Evolutionary conservation across 179 eudicot species (phyloP).

Genomic region (Heliamphora pulchella): DNA sequence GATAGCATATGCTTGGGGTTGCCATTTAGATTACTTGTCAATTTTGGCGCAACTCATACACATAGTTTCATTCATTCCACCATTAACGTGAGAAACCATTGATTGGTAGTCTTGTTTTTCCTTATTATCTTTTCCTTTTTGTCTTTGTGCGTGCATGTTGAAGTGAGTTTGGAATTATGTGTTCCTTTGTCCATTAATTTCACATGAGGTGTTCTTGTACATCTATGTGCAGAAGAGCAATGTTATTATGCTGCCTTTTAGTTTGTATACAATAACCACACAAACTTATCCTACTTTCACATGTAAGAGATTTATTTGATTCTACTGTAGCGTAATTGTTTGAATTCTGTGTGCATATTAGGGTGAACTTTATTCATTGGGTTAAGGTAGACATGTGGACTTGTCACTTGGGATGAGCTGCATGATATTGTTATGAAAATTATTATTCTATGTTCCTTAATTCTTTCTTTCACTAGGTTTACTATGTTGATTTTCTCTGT

Average conservation of each 20-base stretch:
- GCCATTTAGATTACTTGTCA: no score
- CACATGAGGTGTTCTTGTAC: background rate
- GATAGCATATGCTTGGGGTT: background rate
- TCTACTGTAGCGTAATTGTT: background rate
- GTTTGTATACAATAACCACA: background rate
- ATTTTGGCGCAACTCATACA: background rate
- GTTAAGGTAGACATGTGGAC: background rate
- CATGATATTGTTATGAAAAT: background rate
- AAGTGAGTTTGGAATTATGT: background rate
- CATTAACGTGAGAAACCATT: background rate
- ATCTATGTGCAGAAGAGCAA: background rate
- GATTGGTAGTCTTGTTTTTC: background rate
- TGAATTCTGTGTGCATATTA: conserved; percentile 10
- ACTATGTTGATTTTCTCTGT: background rate
- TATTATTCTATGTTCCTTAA: background rate
- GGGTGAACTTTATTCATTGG: background rate
- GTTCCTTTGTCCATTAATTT: background rate
- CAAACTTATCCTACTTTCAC: background rate
- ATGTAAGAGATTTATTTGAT: background rate
- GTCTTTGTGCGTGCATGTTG: no score
- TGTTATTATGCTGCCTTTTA: background rate
- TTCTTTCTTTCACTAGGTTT: background rate
- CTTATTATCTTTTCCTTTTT: no score
- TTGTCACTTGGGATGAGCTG: no score
- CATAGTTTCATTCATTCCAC: background rate